Conservation (phyloP, 2,329 filamentous ascomycete genomes). For the Colletotrichum chlorophyti region DNA sequence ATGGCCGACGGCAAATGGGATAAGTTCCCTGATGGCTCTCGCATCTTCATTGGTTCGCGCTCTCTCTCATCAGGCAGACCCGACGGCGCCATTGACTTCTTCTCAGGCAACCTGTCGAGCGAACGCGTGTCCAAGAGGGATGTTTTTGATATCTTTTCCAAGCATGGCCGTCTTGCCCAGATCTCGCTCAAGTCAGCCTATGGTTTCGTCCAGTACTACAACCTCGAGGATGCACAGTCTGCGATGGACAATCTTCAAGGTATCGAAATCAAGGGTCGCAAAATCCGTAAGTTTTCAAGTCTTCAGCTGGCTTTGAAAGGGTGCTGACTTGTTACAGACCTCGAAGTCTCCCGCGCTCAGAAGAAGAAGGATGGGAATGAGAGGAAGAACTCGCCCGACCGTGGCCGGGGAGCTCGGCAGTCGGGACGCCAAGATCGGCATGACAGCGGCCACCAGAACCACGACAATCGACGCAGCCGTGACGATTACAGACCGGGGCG, state of each 20-base stretch:
- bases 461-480: conserved; percentile 50
- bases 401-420: conserved; percentile 51
- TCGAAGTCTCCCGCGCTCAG: conserved; percentile 89
- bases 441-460: conserved; percentile 53
- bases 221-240: conserved; percentile 73
- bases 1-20: conserved; percentile 84
- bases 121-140: conserved; percentile 94
- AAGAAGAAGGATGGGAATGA: conserved; percentile 74
- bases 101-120: conserved; percentile 83
- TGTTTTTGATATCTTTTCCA: conserved; percentile 89
- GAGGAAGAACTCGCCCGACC: conserved; percentile 65
- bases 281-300: conserved; percentile 85
- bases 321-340: conserved; percentile 58
- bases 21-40: conserved; percentile 77
- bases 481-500: conserved; percentile 72
- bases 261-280: conserved; percentile 82
- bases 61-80: conserved; percentile 35
- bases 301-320: not conserved
- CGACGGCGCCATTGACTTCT: conserved; percentile 18
- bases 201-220: conserved; percentile 94
- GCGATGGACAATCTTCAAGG: conserved; percentile 84
- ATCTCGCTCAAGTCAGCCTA: conserved; percentile 97
- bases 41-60: conserved; percentile 79
- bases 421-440: conserved; percentile 51
- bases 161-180: conserved; percentile 86